Percentiles rank a stretch among this genome's conserved stretches.
These are phyloP conservation scores for Alternaria triticimaculans DNA, from an alignment of 2,329 filamentous ascomycete species.

Conservation along the genomic window DNA sequence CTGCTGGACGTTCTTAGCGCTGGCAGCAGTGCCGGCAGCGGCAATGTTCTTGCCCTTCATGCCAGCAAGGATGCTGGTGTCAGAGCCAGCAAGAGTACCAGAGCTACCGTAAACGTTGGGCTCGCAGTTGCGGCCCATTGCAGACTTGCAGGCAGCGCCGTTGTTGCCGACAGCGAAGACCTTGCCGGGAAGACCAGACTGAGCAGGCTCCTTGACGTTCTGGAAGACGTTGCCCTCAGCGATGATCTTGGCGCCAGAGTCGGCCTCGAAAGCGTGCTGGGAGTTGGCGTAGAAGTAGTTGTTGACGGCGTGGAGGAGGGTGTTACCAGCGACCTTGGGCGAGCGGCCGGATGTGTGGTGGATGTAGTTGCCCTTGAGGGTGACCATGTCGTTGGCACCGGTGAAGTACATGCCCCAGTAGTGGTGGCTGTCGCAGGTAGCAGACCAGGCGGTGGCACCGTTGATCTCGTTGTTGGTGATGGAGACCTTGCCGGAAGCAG, in stretches of 20 bases:
- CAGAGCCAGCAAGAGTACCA: constrained; percentile 39
- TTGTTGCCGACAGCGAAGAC: constrained; percentile 49
- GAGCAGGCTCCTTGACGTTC: constrained; percentile 54
- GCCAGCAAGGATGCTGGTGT: constrained; percentile 57
- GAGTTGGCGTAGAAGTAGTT: constrained; percentile 65
- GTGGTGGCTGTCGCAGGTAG: constrained; percentile 65
- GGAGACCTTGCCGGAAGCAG: constrained; percentile 62
- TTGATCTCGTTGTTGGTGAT: constrained; percentile 68
- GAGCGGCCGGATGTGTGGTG: constrained; percentile 64
- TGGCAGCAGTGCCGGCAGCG: constrained; percentile 40
- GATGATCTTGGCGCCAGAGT: constrained; percentile 52
- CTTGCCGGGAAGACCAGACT: constrained; percentile 52
- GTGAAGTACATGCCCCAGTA: constrained; percentile 66
- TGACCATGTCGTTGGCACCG: constrained; percentile 63
- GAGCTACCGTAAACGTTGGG: constrained; percentile 52
- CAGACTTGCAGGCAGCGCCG: constrained; percentile 52
- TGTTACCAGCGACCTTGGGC: constrained; percentile 63
- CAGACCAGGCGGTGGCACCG: constrained; percentile 61
- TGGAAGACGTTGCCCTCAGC: constrained; percentile 67
- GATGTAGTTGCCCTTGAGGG: constrained; percentile 67
- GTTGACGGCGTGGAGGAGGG: constrained; percentile 67
- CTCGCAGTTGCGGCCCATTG: constrained; percentile 60
- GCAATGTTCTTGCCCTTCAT: constrained; percentile 64
- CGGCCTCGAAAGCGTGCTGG: constrained; percentile 64
- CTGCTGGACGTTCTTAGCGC: constrained; percentile 27